These are phyloP conservation scores for Colletotrichum sidae DNA, from an alignment of 2,329 filamentous ascomycete species.

Conservation along the genomic window DNA sequence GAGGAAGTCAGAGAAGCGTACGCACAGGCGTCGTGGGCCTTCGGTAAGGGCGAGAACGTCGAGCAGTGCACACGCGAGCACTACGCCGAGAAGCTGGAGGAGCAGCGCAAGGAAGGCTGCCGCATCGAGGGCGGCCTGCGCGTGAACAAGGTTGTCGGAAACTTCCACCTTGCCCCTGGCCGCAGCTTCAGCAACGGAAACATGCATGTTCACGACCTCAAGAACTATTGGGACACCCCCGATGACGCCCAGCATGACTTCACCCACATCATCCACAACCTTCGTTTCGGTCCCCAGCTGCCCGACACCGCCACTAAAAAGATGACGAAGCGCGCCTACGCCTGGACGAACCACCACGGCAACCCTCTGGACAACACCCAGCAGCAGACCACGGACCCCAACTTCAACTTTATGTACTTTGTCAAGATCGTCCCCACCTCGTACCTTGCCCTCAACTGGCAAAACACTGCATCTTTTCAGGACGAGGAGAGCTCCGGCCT, in stretches of 20 bases:
- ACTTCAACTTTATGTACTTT: constrained; percentile 99
- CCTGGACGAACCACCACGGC: constrained; percentile 89
- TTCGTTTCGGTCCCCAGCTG: constrained; percentile 93
- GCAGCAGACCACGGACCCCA: constrained; percentile 83
- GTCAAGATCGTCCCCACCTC: constrained; percentile 97
- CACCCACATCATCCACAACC: constrained; percentile 86
- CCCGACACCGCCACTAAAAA: constrained; percentile 77
- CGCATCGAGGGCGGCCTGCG: constrained; percentile 91
- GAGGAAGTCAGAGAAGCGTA: constrained; percentile 97
- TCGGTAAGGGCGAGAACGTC: constrained; percentile 90
- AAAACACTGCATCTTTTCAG: constrained; percentile 63
- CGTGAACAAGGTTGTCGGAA: constrained; percentile 98
- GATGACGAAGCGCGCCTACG: constrained; percentile 61
- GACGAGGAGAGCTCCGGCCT: constrained; percentile 69
- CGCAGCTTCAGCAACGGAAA: constrained; percentile 96
- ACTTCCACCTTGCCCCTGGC: constrained; percentile 97
- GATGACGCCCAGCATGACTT: constrained; percentile 83
- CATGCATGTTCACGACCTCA: constrained; percentile 97
- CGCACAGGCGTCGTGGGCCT: constrained; percentile 89
- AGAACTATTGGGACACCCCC: constrained; percentile 88
- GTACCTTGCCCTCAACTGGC: constrained; percentile 92
- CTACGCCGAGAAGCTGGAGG: constrained; percentile 88
- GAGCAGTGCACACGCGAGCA: constrained; percentile 97
- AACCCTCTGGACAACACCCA: constrained; percentile 88
- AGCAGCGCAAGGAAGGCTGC: constrained; percentile 91